A percentile compares a stretch with the other conserved stretches of the same genome.
These are phyloP conservation scores for Trichophyton benhamiae DNA, from an alignment of 2,329 filamentous ascomycete species.

Conservation along the genomic window DNA sequence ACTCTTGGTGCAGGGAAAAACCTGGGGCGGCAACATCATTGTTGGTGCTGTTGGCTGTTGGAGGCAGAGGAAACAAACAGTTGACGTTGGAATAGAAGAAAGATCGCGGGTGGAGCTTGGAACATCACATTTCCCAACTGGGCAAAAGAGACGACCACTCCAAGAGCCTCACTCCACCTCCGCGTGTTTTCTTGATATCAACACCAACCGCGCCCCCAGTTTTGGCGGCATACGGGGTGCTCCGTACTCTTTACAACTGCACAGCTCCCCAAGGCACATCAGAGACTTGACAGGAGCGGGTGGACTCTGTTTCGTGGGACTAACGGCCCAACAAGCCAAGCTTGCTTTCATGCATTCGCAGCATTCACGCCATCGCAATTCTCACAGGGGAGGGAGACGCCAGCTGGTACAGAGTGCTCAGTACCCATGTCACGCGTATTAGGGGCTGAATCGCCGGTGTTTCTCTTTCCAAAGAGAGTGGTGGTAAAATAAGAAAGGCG, in stretches of 20 bases:
- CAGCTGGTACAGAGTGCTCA: no score
- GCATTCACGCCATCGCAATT: neutral
- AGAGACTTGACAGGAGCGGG: neutral
- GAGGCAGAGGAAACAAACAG: neutral
- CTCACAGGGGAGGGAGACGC: neutral
- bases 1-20: neutral
- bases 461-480: neutral
- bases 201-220: neutral
- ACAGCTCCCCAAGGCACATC: neutral
- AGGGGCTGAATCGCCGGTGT: neutral
- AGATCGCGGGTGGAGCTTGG: neutral
- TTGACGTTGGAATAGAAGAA: neutral
- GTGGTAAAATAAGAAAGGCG: neutral
- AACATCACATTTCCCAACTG: neutral
- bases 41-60: neutral
- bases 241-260: neutral
- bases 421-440: neutral
- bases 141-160: neutral
- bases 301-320: neutral
- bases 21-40: neutral
- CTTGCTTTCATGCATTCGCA: neutral
- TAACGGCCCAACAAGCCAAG: neutral
- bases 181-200: neutral
- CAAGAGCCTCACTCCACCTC: neutral
- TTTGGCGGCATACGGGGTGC: neutral